Evolutionary conservation across 306 rosid genomes (phyloP).

Genomic region (Sechiopsis laciniata): DNA sequence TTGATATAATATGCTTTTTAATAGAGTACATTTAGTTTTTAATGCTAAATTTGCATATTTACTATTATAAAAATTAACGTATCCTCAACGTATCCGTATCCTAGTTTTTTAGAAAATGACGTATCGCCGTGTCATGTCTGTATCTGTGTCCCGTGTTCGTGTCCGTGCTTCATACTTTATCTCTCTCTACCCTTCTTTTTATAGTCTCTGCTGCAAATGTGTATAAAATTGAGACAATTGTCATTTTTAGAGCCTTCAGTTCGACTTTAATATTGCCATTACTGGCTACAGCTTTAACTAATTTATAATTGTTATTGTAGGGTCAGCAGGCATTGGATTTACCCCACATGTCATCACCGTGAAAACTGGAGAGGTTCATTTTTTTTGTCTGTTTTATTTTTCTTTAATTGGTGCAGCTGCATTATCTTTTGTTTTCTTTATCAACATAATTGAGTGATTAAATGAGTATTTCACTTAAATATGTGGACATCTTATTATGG

Average conservation of each 20-base stretch:
- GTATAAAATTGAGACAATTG: not conserved
- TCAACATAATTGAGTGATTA: not conserved
- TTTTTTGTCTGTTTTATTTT: slow-evolving; percentile 6
- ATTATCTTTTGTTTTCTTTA: not conserved
- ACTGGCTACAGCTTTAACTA: not conserved
- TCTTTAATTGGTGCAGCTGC: not conserved
- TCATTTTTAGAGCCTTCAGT: not conserved
- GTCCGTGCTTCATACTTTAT: too few relatives aligned
- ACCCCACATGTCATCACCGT: slow-evolving; percentile 59
- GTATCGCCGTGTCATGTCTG: too few relatives aligned
- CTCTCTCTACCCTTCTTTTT: not conserved
- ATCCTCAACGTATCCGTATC: too few relatives aligned
- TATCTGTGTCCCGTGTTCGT: too few relatives aligned
- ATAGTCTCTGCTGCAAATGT: not conserved
- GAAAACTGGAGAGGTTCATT: slow-evolving; percentile 59
- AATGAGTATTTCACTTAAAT: not conserved
- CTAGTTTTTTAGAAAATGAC: too few relatives aligned
- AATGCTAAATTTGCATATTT: too few relatives aligned
- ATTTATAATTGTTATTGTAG: slow-evolving; percentile 26
- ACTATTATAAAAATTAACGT: too few relatives aligned
- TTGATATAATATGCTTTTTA: too few relatives aligned
- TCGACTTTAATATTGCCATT: not conserved
- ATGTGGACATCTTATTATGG: not conserved
- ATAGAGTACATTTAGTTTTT: too few relatives aligned
- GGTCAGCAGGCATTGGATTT: slow-evolving; percentile 37